Evolutionary conservation across 176 grass and related monocot genomes (phyloP), one percentile per base, ranked within the genome.

Genomic region (Oryza meridionalis): DNA sequence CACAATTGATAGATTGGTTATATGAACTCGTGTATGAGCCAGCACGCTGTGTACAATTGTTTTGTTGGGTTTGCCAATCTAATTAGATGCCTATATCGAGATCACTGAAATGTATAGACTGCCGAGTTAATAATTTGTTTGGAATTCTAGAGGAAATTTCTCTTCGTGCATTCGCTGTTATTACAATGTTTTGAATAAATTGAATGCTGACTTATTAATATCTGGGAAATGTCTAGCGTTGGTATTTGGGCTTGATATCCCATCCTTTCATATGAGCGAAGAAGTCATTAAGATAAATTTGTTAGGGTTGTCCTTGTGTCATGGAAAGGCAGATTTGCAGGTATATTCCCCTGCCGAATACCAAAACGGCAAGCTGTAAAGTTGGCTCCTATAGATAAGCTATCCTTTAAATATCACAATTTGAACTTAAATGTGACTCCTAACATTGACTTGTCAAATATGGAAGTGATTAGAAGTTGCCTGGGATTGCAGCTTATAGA

Each of bases 281-380:
- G 43, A 66, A 65, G 19, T 71, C 33, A 53, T 71, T 21, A 26
- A 70, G 66, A 81, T 70, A 70, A 55, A 19, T 55, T 81, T 40
- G 3, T 9, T 55, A 19, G 29, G 44, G 68, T 38, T 55, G 53
- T n/a, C 53, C 19, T 58, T 58, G 17, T 58, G 17, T 17, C 17
- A 45, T 67, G 17, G 11, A 27, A 80, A 17, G 44, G 67, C 16
- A 49, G 12, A 65, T 42, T 16, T 11, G 17, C 7, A 67, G 31
- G 22, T 83, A 51, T 73, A 55, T 58, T 73, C n/a, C 45, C 19
- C 19, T 69, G 25, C 77, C 6, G 7, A 67, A 81, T 70, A 32
- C 19, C 9, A 63, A 59, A 75, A 53, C 33, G 42, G 69, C 11
- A 21, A 26, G 33, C 15, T 80, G 69, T n/a, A 24, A 88, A 84